A percentile compares a stretch with the other conserved stretches of the same genome.
Conservation (phyloP, 306 rosid genomes). For the Echinosophora koreensis region DNA sequence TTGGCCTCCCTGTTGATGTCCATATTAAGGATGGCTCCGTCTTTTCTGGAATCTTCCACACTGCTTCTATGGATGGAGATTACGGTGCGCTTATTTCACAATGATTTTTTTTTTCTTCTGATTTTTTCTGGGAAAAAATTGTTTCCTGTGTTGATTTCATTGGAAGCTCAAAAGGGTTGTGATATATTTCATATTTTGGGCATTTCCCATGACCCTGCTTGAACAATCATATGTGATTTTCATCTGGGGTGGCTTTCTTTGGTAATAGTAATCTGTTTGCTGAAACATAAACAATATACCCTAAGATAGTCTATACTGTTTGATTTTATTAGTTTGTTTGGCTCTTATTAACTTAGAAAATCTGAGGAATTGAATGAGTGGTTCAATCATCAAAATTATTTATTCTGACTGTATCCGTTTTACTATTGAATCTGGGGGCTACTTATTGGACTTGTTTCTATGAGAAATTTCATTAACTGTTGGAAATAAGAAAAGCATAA, state of each 20-base stretch:
- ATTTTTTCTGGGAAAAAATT: conserved; percentile 12
- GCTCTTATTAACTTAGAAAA: background rate
- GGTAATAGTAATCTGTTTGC: background rate
- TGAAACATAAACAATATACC: conserved; percentile 38
- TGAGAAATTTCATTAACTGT: background rate
- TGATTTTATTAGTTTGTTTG: conserved; percentile 14
- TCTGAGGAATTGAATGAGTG: conserved; percentile 30
- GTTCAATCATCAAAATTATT: background rate
- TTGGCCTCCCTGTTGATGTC: conserved; percentile 84
- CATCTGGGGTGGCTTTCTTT: conserved; percentile 37
- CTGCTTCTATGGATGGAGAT: conserved; percentile 64
- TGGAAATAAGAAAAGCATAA: background rate
- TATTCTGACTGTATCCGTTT: background rate
- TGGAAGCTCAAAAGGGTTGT: conserved; percentile 27
- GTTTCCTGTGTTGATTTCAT: conserved; percentile 22
- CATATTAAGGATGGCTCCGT: conserved; percentile 85
- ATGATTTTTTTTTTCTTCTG: background rate
- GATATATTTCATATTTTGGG: background rate
- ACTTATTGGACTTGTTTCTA: conserved; percentile 16
- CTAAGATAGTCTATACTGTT: background rate
- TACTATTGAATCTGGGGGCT: conserved; percentile 38
- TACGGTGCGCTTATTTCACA: conserved; percentile 58
- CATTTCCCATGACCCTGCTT: conserved; percentile 27
- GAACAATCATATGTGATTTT: conserved; percentile 38
- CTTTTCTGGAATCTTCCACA: conserved; percentile 87